Evolutionary conservation across 192 early-diverging fungal species (phyloP).

Genomic region (Coemansia reversa): DNA sequence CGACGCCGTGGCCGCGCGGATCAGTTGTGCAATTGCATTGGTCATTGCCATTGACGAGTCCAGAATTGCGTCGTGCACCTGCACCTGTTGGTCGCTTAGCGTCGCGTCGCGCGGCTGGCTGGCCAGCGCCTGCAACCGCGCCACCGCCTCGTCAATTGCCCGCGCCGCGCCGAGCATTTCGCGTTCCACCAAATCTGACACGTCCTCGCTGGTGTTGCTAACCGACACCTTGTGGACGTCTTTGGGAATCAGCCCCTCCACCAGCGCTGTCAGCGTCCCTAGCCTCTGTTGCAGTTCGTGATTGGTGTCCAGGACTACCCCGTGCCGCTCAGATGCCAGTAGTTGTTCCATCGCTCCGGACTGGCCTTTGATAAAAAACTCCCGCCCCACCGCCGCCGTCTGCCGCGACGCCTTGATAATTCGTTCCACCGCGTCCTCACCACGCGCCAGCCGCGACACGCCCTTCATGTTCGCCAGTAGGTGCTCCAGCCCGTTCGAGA

Average conservation of each 20-base stretch:
- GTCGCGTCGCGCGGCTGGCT: constrained; percentile 70
- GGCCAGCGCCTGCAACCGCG: constrained; percentile 77
- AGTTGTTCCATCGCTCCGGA: constrained; percentile 67
- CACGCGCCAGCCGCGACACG: constrained; percentile 74
- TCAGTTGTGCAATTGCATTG: constrained; percentile 91
- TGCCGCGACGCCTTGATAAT: constrained; percentile 66
- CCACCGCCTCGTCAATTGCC: constrained; percentile 89
- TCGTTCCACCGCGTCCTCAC: constrained; percentile 78
- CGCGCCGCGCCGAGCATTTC: constrained; percentile 91
- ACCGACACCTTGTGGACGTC: constrained; percentile 53
- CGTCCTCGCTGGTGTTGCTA: constrained; percentile 62
- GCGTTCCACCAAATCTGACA: constrained; percentile 88
- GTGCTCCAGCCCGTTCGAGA: constrained; percentile 80
- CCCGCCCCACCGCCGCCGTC: constrained; percentile 65
- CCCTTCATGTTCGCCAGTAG: constrained; percentile 90
- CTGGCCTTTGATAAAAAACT: constrained; percentile 88
- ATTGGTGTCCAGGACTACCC: constrained; percentile 73
- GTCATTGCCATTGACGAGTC: constrained; percentile 91
- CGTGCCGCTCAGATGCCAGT: constrained; percentile 63
- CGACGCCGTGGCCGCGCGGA: constrained; percentile 88
- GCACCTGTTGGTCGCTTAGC: constrained; percentile 70
- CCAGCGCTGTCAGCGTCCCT: constrained; percentile 66
- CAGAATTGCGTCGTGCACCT: constrained; percentile 89
- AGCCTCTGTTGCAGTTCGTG: constrained; percentile 75
- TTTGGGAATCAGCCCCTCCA: constrained; percentile 73